Evolutionary conservation across 805 yeast genomes (phyloP), one percentile per base, ranked within the genome.

Genomic region (Saccharomycopsis fibuligera): DNA sequence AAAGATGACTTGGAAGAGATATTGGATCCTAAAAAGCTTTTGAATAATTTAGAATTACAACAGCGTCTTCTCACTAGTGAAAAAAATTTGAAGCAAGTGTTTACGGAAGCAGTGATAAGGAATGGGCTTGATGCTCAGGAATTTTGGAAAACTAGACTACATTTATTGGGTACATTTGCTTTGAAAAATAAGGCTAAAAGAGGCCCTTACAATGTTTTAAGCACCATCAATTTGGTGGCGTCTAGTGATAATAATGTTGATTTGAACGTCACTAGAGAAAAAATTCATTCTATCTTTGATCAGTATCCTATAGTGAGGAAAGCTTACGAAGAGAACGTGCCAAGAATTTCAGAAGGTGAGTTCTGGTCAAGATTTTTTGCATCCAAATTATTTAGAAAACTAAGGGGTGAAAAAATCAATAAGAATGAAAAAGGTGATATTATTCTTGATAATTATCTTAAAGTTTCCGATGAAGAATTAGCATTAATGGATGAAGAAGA

Each of bases 351-450:
- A 42, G 98, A 93, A 62, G 90, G 91, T 37, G 96, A 86, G 60
- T 93, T 93, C 58, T 93, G 99, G 99, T 87, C 96, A 9, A 70
- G 97, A 54, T 93, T 93, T 60, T 93, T 93, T 72, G 82, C 87
- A 58, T 89, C 97, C 0, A 84, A 88, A 58, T 68, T 93, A 52
- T 93, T 90, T 60, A 73, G 96, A 56, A 78, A 89, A 58, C 69
- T 93, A 30, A 75, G 96, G 62, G 99, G 99, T 50, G 98, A 93
- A 60, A 81, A 80, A 55, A 76, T 88, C 46, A 79, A 81, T 58
- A 66, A 76, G 2, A 83, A 78, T 60, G 87, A 86, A 54, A 74
- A 95, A 54, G 89, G 93, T 46, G 98, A 93, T 64, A 75, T 81
- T 3, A 74, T 89, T 5, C 70, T 93, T 51, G 99, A 93, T 64